Evolutionary conservation across 2,329 filamentous ascomycete genomes (phyloP).

Genomic region (Penicillium digitatum): DNA sequence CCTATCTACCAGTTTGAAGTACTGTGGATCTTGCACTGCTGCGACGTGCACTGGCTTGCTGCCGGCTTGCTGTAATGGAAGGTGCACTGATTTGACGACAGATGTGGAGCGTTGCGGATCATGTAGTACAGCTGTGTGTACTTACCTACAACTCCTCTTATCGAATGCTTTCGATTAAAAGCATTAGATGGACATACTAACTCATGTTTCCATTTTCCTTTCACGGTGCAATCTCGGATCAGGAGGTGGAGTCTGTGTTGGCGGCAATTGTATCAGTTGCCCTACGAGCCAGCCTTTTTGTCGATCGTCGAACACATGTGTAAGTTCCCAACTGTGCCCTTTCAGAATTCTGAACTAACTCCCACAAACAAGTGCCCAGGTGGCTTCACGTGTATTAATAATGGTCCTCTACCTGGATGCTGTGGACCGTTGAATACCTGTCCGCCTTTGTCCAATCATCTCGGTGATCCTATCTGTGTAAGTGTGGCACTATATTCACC

Average conservation of each 20-base stretch:
- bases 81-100: slow-evolving; percentile 11
- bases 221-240: slow-evolving; percentile 10
- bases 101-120: slow-evolving; percentile 12
- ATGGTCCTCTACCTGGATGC: slow-evolving; percentile 15
- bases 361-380: slow-evolving; percentile 8
- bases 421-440: slow-evolving; percentile 13
- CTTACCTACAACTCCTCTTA: not conserved
- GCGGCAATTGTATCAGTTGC: slow-evolving; percentile 10
- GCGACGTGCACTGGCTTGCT: slow-evolving; percentile 6
- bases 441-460: slow-evolving; percentile 11
- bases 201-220: not conserved
- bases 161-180: not conserved
- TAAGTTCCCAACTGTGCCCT: not conserved
- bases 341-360: not conserved
- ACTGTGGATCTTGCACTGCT: slow-evolving; percentile 14
- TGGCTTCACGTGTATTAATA: slow-evolving; percentile 11
- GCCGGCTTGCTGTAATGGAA: slow-evolving; percentile 14
- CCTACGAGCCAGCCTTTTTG: slow-evolving; percentile 11
- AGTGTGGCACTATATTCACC: not conserved
- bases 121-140: slow-evolving; percentile 10
- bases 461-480: slow-evolving; percentile 16
- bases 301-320: slow-evolving; percentile 12
- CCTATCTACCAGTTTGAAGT: slow-evolving; percentile 4
- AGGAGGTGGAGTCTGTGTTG: slow-evolving; percentile 16
- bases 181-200: not conserved